Conservation (phyloP, 2,329 filamentous ascomycete genomes). For the Aspergillus sp. region DNA sequence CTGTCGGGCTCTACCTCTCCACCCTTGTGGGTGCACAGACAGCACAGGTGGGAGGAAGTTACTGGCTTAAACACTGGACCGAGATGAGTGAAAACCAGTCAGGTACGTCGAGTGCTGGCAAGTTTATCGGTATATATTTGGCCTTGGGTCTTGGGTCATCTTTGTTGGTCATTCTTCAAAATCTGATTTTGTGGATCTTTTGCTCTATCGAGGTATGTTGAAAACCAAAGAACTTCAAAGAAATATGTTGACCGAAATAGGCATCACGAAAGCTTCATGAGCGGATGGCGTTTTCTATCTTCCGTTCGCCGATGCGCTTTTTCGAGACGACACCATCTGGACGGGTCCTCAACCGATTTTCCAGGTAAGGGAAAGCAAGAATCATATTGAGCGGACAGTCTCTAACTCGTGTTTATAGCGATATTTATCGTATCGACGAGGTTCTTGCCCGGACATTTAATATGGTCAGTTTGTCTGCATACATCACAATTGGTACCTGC, state of each 20-base stretch:
- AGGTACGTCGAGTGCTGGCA: conserved; percentile 73
- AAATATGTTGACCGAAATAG: conserved; percentile 41
- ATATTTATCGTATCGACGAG: conserved; percentile 73
- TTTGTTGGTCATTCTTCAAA: conserved; percentile 83
- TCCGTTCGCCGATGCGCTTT: conserved; percentile 97
- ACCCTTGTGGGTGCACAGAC: conserved; percentile 79
- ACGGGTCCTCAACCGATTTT: conserved; percentile 96
- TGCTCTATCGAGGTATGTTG: conserved; percentile 92
- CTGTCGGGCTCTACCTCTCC: conserved; percentile 76
- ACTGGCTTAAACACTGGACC: conserved; percentile 95
- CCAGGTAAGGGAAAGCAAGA: conserved; percentile 60
- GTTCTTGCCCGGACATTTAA: conserved; percentile 96
- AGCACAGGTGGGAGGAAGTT: conserved; percentile 75
- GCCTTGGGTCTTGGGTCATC: conserved; percentile 88
- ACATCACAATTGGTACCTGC: not conserved
- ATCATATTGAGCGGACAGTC: not conserved
- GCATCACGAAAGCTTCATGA: conserved; percentile 96
- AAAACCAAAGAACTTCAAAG: not conserved
- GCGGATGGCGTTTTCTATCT: conserved; percentile 95
- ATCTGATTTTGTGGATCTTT: conserved; percentile 96
- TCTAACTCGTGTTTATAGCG: conserved; percentile 33
- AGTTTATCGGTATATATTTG: conserved; percentile 94
- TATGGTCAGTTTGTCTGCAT: conserved; percentile 57
- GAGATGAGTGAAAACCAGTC: conserved; percentile 68
- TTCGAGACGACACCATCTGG: conserved; percentile 97